Percentiles rank a stretch among this genome's conserved stretches.
Conservation (phyloP, 495 filamentous ascomycete species). For the Talaromyces proteolyticus region DNA sequence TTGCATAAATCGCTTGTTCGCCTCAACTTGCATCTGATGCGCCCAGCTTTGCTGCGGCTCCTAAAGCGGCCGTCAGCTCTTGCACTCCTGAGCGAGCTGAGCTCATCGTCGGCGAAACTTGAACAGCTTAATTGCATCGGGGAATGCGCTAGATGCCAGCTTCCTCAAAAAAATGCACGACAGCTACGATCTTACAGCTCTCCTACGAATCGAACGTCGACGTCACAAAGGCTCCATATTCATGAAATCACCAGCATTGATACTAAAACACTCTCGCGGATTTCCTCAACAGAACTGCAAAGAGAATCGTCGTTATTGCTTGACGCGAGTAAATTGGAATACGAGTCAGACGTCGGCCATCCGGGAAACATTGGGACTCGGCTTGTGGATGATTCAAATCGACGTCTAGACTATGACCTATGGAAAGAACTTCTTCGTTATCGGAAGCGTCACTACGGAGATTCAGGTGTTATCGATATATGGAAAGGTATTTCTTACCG, state of each 20-base stretch:
- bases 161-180: slow-evolving; percentile 5
- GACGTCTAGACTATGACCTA: slow-evolving; percentile 47
- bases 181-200: background rate
- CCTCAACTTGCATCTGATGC: slow-evolving; percentile 39
- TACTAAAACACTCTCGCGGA: background rate
- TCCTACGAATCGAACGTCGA: background rate
- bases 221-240: slow-evolving; percentile 3
- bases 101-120: slow-evolving; percentile 28
- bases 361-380: slow-evolving; percentile 21
- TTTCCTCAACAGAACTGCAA: too few species aligned
- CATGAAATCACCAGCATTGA: slow-evolving; percentile 3
- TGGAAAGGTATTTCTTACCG: slow-evolving; percentile 54
- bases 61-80: slow-evolving; percentile 47
- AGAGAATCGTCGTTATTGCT: too few species aligned
- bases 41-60: slow-evolving; percentile 48
- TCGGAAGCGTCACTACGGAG: slow-evolving; percentile 52
- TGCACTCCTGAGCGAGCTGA: slow-evolving; percentile 38
- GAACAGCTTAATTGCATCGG: slow-evolving; percentile 25
- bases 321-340: slow-evolving; percentile 29
- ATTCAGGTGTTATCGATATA: slow-evolving; percentile 51
- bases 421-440: slow-evolving; percentile 63
- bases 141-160: slow-evolving; percentile 25
- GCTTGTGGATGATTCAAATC: slow-evolving; percentile 48
- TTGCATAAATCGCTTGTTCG: too few species aligned
- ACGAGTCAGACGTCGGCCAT: slow-evolving; percentile 41